These are phyloP conservation scores for Heliamphora pulchella DNA, from an alignment of 179 eudicot species.

Conservation along the genomic window DNA sequence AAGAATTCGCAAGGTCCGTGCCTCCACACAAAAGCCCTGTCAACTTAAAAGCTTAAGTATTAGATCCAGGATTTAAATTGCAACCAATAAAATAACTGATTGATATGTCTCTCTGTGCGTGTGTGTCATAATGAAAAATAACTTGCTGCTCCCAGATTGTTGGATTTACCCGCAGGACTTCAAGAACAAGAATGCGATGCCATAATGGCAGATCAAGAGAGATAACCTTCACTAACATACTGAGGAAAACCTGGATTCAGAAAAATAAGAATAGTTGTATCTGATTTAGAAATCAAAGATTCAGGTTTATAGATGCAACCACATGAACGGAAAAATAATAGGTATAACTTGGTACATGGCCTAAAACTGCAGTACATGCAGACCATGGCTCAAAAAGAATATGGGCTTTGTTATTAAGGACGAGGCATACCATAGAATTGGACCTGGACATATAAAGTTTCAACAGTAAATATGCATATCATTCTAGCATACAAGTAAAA, in stretches of 20 bases:
- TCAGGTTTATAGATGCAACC: neutral
- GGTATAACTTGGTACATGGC: neutral
- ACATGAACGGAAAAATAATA: neutral
- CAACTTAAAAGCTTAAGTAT: slow-evolving; percentile 24
- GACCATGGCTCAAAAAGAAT: neutral
- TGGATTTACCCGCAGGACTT: slow-evolving; percentile 77
- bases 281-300: neutral
- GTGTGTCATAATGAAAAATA: slow-evolving; percentile 8
- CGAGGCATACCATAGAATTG: neutral
- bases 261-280: slow-evolving; percentile 6
- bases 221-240: slow-evolving; percentile 81
- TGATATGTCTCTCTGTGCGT: neutral
- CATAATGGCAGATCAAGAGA: slow-evolving; percentile 92
- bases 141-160: neutral
- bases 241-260: slow-evolving; percentile 76
- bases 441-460: too few relatives aligned
- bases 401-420: neutral
- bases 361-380: neutral
- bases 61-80: slow-evolving; percentile 10
- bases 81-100: neutral
- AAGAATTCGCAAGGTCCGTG: slow-evolving; percentile 82
- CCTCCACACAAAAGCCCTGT: slow-evolving; percentile 99
- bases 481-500: neutral
- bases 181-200: slow-evolving; percentile 99
- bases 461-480: too few relatives aligned